Base-by-base conservation (phyloP, 345 rosid genomes). In the Eucalyptus cloeziana region DNA sequence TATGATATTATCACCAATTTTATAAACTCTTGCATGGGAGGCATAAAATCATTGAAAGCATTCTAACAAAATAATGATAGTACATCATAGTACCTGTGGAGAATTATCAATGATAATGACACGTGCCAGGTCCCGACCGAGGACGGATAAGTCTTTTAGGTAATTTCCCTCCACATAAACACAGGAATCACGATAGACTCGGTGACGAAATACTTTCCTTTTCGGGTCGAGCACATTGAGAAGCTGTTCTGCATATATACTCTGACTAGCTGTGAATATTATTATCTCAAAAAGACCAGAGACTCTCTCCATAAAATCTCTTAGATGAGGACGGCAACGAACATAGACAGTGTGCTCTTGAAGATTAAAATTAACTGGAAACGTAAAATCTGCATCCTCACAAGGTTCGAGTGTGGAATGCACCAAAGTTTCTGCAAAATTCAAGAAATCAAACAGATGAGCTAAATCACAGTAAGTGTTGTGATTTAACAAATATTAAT, bases 171-270 rank as follows among this genome's bases (percentile, higher is more conserved):
- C 99, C 67, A 97, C 97, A 88, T 89, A 97, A 89, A 98, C 97
- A 94, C 99, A 98, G 5, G 99, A 97, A 89, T 98, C 99, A 62
- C 99, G 99, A 88, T 90, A 98, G 58, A 98, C 98, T 85, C 99
- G 96, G 89, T 96, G 99, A 85, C 99, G 98, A 89, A 98, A 96
- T 80, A 96, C 86, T 89, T 95, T 98, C 93, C 98, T 96, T 93
- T 93, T 97, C 49, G 99, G 99, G 91, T 98, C 99, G n/a, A 98
- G 99, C 90, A 98, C 97, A 90, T 98, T 97, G 89, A 98, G 94
- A 87, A 98, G 99, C 88, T 98, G 99, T 89, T 96, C 99, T 0
- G 99, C 99, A 88, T 98, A 98, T 69, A 98, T 97, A 87, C 99
- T 97, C 92, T 96, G 99, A 91, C 99, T 98, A 69, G 99, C 99